Evolutionary conservation across 129 eudicot genomes (phyloP).

Genomic region (Centaurea solstitialis): DNA sequence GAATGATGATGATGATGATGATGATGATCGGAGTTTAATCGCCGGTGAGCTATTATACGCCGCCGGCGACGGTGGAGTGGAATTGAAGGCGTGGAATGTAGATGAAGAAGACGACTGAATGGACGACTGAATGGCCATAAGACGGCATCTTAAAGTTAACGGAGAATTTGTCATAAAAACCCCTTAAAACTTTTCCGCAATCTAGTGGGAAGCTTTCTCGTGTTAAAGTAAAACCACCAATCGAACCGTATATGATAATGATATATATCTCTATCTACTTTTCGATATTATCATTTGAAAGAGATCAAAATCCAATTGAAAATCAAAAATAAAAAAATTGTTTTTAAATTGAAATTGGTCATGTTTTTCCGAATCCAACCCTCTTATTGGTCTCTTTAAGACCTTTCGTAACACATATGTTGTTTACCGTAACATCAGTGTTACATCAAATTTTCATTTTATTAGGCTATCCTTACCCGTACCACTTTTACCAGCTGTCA

Average conservation of each 20-base stretch:
- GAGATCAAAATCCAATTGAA: no score
- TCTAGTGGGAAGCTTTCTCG: neutral
- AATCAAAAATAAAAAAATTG: no score
- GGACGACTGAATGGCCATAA: conserved; percentile 12
- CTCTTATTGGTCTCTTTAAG: no score
- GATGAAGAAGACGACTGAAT: conserved; percentile 20
- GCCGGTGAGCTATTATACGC: conserved; percentile 5
- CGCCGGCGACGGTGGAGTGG: conserved; percentile 24
- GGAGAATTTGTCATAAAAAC: conserved; percentile 9
- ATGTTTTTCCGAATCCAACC: no score
- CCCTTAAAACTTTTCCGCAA: neutral
- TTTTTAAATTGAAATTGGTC: no score
- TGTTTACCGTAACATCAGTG: no score
- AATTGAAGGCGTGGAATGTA: conserved; percentile 18
- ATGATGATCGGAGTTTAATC: neutral
- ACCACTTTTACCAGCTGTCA: no score
- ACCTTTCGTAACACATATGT: no score
- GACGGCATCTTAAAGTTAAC: conserved; percentile 16
- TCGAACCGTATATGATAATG: neutral
- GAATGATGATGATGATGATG: neutral
- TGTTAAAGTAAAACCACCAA: neutral
- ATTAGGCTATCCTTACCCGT: no score
- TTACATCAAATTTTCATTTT: no score
- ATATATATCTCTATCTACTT: no score
- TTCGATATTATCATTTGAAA: no score